Evolutionary conservation across 805 yeast species (phyloP), one percentile per base, ranked within the genome.

Genomic region (Lipomyces orientalis): DNA sequence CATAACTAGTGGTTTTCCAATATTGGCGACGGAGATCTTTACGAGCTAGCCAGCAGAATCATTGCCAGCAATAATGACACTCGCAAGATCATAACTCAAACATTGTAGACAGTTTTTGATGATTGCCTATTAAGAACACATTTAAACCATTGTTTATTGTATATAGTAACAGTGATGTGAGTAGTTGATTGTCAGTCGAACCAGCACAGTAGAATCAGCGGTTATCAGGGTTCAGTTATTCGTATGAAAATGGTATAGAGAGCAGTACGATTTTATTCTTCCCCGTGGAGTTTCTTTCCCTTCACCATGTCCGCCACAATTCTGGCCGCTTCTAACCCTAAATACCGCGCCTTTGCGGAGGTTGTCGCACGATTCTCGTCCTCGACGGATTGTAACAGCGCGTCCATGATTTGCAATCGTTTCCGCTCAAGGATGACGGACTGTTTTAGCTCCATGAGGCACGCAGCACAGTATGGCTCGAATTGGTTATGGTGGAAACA

Each of bases 331-430:
- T 43, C 22, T 6, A 16, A 43, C 49, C 49, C 49, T 19, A 43
- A 43, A 43, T 43, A 43, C 22, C 49, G 49, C 49, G 49, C 49
- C 49, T 43, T 43, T 43, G 49, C 49, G n/a, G 49, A 43, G 22
- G 49, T 43, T 4, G 49, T 43, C n/a, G 49, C 49, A 5, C 49
- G 19, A n/a, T 43, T 43, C 49, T 43, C 49, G 49, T 43, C 49
- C 49, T 43, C 49, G 22, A 43, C 49, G n/a, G 49, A 43, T 43
- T 43, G 49, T 43, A 43, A 43, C 49, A 43, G 49, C 22, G 49
- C 49, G 49, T 43, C 49, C 49, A 43, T 43, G 8, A 43, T 43
- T 43, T 43, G 49, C 49, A 43, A 43, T 43, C 49, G 49, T 14
- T 43, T 43, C 49, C 49, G 49, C 49, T 43, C 49, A 43, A 43